Conservation (phyloP, 805 yeast species). For the Schwanniomyces sp. region DNA sequence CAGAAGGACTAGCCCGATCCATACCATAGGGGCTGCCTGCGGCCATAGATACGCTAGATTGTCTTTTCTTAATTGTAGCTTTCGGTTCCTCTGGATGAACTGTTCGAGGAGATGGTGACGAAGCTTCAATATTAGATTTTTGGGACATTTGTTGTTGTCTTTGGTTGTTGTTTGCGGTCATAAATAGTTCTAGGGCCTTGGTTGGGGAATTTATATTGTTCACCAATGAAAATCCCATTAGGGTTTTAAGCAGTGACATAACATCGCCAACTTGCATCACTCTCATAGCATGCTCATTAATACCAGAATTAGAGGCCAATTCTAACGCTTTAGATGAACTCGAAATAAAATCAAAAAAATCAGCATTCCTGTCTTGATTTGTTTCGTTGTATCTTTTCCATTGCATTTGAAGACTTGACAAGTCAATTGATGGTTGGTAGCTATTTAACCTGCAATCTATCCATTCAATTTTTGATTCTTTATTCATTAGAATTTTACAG, state of each 20-base stretch:
- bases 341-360: slow-evolving; percentile 19
- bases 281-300: slow-evolving; percentile 65
- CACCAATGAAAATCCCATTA: slow-evolving; percentile 57
- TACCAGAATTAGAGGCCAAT: slow-evolving; percentile 56
- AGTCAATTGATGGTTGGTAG: slow-evolving; percentile 26
- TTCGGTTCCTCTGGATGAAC: slow-evolving; percentile 11
- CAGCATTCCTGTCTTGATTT: slow-evolving; percentile 12
- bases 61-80: slow-evolving; percentile 10
- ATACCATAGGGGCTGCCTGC: slow-evolving; percentile 8
- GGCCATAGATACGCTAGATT: slow-evolving; percentile 6
- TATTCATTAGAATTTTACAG: slow-evolving; percentile 60
- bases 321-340: slow-evolving; percentile 43
- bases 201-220: slow-evolving; percentile 53
- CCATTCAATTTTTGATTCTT: slow-evolving; percentile 68
- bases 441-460: slow-evolving; percentile 51
- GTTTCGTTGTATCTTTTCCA: slow-evolving; percentile 19
- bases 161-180: slow-evolving; percentile 20
- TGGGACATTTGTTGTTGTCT: background rate
- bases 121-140: slow-evolving; percentile 1
- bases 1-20: slow-evolving; percentile 5
- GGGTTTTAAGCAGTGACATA: slow-evolving; percentile 66
- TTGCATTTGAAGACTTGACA: slow-evolving; percentile 23
- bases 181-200: slow-evolving; percentile 49
- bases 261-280: slow-evolving; percentile 75
- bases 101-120: slow-evolving; percentile 13